These are phyloP conservation scores for Ceratocystis albifundus DNA, from an alignment of 2,329 filamentous ascomycete genomes.

Conservation along the genomic window DNA sequence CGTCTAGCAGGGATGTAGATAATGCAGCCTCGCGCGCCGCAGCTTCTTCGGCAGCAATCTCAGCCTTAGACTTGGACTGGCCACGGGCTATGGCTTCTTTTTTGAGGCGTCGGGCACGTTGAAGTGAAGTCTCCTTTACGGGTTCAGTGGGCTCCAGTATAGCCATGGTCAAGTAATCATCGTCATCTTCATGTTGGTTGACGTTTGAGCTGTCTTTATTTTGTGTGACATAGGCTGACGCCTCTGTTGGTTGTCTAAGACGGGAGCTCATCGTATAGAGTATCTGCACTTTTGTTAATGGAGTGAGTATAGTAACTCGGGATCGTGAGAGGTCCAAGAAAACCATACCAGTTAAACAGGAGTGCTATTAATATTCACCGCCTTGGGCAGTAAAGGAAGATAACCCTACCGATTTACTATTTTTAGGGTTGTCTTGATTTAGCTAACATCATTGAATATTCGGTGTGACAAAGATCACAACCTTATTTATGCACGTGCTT, in stretches of 20 bases:
- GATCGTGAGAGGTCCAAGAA: no score
- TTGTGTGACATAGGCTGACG: background rate
- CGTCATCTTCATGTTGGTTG: slow-evolving; percentile 41
- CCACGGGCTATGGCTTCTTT: slow-evolving; percentile 57
- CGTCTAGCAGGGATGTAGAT: slow-evolving; percentile 57
- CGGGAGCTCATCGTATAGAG: background rate
- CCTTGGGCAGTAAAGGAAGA: no score
- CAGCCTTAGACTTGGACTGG: slow-evolving; percentile 65
- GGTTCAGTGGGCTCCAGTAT: slow-evolving; percentile 54
- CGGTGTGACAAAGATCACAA: no score
- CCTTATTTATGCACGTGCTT: no score
- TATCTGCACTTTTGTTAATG: background rate
- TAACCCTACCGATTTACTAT: no score
- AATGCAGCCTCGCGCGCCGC: slow-evolving; percentile 64
- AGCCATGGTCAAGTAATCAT: slow-evolving; percentile 96
- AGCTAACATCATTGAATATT: no score
- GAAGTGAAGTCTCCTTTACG: slow-evolving; percentile 42
- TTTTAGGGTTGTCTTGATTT: no score
- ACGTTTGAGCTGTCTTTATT: slow-evolving; percentile 22
- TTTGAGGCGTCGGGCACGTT: slow-evolving; percentile 42
- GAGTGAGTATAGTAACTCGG: no score
- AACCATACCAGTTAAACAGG: no score
- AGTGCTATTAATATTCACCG: no score
- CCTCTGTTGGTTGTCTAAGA: background rate
- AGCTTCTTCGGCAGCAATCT: slow-evolving; percentile 63